These are phyloP conservation scores for Komagataella ulmi DNA, from an alignment of 805 yeast species.

Conservation along the genomic window DNA sequence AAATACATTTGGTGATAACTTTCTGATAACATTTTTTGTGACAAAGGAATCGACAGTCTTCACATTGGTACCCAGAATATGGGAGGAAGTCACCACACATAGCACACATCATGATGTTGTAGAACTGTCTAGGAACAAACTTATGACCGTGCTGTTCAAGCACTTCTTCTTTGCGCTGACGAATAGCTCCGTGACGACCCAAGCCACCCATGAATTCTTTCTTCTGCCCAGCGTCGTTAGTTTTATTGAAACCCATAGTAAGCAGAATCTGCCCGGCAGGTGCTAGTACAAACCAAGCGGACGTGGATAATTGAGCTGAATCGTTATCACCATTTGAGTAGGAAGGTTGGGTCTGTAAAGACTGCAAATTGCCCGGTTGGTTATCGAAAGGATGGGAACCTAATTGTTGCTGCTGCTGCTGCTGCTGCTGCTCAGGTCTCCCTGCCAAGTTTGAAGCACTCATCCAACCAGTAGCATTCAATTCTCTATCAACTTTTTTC, in stretches of 20 bases:
- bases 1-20: conserved; percentile 74
- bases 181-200: conserved; percentile 96
- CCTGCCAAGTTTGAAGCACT: conserved; percentile 48
- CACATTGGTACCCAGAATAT: conserved; percentile 78
- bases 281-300: conserved; percentile 83
- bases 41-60: conserved; percentile 69
- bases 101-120: conserved; percentile 95
- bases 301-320: conserved; percentile 28
- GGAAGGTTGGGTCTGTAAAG: conserved; percentile 6
- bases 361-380: background rate
- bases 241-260: conserved; percentile 67
- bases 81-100: conserved; percentile 91
- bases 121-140: conserved; percentile 89
- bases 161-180: conserved; percentile 82
- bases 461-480: conserved; percentile 75
- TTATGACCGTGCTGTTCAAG: conserved; percentile 96
- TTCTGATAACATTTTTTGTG: conserved; percentile 72
- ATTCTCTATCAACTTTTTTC: conserved; percentile 65
- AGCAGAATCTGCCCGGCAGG: conserved; percentile 87
- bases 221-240: conserved; percentile 28
- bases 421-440: conserved; percentile 2
- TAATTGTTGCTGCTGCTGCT: conserved; percentile 1
- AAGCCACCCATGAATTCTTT: conserved; percentile 46
- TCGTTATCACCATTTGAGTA: conserved; percentile 5
- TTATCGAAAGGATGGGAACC: background rate